Evolutionary conservation across 257 asterid genomes (phyloP), one percentile per base, ranked within the genome.

Genomic region (Solanum chilense): DNA sequence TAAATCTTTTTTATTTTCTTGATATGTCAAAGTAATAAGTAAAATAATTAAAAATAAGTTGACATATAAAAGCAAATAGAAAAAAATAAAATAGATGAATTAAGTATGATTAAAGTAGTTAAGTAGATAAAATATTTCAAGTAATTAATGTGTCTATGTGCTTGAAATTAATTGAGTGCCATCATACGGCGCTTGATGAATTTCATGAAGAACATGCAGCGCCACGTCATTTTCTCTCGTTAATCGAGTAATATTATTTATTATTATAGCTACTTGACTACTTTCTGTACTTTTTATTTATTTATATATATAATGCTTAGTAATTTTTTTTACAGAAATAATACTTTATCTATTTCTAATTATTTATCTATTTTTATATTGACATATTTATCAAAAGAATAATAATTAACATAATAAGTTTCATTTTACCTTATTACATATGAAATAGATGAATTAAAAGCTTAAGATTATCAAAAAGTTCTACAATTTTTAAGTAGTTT

Each of bases 211-310:
- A 80, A 80, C 18, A 80, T 47, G 68, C 42, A 47, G 42, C 1
- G 84, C 68, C 84, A 80, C 68, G 84, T 44, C 84, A 44, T 77
- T 77, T 44, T 25, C 21, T 20, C 37, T 20, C 68, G 84, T 45
- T 2, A 20, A 80, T 80, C 84, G 68, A 27, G 44, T 29, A 47
- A 47, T 49, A 80, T 10, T 47, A 47, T 16, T 78, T 80, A 9
- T 73, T 78, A 44, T 35, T 47, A 45, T 80, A 16, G 84, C 68
- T 78, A 47, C 66, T 78, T 78, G 6, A 47, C 9, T 78, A 45
- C 2, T 75, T n/a, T 33, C 27, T 33, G 27, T 78, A 27, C 66
- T 78, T 78, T 45, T 76, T 49, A 49, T 42, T 25, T 42, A 5
- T 3, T n/a, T 31, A 7, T 70, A 70, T 70, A 70, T 70, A 69